A percentile compares a stretch with the other conserved stretches of the same genome.
Evolutionary conservation across 2,329 filamentous ascomycete species (phyloP).

Genomic region (Tolypocladium ovalisporum): DNA sequence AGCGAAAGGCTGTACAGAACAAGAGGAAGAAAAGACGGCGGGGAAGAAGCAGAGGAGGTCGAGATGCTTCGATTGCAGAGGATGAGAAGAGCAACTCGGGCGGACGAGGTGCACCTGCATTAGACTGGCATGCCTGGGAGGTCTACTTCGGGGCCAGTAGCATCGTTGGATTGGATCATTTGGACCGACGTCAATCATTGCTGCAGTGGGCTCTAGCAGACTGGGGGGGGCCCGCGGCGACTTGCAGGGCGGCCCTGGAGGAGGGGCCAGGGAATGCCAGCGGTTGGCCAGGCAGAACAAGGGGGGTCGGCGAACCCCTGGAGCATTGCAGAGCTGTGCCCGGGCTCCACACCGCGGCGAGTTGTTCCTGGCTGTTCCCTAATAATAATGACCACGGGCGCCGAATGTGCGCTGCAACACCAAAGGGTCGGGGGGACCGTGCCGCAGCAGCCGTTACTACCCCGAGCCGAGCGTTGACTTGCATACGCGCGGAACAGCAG

Average conservation of each 20-base stretch:
- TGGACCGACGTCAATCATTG: neutral
- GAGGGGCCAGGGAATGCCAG: slow-evolving; percentile 3
- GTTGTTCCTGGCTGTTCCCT: too few relatives aligned
- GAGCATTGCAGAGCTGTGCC: neutral
- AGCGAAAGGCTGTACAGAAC: slow-evolving; percentile 6
- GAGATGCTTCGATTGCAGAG: slow-evolving; percentile 6
- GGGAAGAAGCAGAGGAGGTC: slow-evolving; percentile 2
- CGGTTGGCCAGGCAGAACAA: slow-evolving; percentile 2
- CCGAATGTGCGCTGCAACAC: too few relatives aligned
- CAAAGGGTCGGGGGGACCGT: neutral
- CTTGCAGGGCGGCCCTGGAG: slow-evolving; percentile 2
- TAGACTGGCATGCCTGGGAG: neutral
- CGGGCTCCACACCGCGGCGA: neutral
- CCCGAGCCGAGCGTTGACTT: neutral
- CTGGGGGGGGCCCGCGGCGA: neutral
- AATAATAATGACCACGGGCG: too few relatives aligned
- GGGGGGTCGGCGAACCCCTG: neutral
- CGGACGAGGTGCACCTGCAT: neutral
- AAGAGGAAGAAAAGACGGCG: slow-evolving; percentile 1
- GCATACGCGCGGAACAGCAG: neutral
- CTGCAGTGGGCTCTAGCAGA: neutral
- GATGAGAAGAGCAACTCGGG: slow-evolving; percentile 1
- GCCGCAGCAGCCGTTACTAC: neutral
- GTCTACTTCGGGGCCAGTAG: neutral
- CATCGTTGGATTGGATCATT: too few relatives aligned